phyloP scores from a whole-genome alignment of 129 eudicot species.

The Saposhnikovia divaricata region DNA sequence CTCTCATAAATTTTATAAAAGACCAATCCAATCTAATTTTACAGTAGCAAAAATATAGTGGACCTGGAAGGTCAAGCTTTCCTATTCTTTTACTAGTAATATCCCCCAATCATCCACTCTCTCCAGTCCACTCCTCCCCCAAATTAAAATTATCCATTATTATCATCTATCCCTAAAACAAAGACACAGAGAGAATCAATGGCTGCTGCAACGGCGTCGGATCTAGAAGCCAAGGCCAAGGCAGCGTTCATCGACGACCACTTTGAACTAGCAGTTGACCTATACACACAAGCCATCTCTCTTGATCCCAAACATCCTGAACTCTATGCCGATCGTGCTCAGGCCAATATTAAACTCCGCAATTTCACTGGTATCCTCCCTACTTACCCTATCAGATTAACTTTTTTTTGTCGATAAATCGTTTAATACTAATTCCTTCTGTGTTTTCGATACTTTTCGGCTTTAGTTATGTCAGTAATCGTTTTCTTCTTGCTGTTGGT shows the following conservation, averaged over 20 bases:
- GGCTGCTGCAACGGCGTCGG: constrained; percentile 50
- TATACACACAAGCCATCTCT: constrained; percentile 76
- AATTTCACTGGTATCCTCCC: constrained; percentile 56
- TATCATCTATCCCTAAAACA: too few species aligned
- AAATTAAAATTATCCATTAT: too few species aligned
- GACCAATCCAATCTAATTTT: too few species aligned
- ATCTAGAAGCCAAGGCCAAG: constrained; percentile 65
- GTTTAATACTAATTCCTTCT: too few species aligned
- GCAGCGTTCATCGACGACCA: constrained; percentile 97
- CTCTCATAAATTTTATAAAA: too few species aligned
- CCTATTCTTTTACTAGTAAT: too few species aligned
- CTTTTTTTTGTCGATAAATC: too few species aligned
- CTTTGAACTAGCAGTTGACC: constrained; percentile 86
- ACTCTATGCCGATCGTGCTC: constrained; percentile 86
- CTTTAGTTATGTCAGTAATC: not conserved
- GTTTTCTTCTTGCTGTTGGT: not conserved
- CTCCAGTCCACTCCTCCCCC: not conserved
- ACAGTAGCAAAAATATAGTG: too few species aligned
- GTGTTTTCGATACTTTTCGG: not conserved
- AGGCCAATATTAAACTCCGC: constrained; percentile 70
- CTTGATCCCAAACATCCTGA: constrained; percentile 49
- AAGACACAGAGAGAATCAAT: constrained; percentile 8
- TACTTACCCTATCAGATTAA: not conserved
- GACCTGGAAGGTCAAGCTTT: too few species aligned
- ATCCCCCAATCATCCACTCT: not conserved